Evolutionary conservation across 2,329 filamentous ascomycete species (phyloP).

Genomic region (Colletotrichum orbiculare): DNA sequence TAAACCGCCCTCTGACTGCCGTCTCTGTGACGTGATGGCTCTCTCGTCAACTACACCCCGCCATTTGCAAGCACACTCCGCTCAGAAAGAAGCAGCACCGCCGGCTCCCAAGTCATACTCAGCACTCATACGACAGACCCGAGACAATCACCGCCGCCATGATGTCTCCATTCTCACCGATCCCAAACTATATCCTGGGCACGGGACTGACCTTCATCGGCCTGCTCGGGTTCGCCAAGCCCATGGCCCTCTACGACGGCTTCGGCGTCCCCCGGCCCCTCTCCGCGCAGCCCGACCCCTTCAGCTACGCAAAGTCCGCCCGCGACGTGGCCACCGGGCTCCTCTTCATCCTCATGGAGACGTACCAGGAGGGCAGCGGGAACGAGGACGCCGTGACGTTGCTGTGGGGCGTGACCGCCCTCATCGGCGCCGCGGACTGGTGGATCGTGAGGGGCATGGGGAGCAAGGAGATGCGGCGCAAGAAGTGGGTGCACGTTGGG

Average conservation of each 20-base stretch:
- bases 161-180: slow-evolving; percentile 26
- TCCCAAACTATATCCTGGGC: slow-evolving; percentile 38
- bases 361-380: slow-evolving; percentile 30
- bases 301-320: slow-evolving; percentile 26
- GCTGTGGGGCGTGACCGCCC: slow-evolving; percentile 19
- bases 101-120: background rate
- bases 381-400: slow-evolving; percentile 36
- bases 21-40: background rate
- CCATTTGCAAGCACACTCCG: background rate
- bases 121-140: background rate
- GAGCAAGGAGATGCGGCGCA: background rate
- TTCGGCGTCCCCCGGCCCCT: slow-evolving; percentile 22
- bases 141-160: background rate
- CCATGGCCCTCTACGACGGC: slow-evolving; percentile 29
- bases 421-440: slow-evolving; percentile 24
- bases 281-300: slow-evolving; percentile 2
- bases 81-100: background rate
- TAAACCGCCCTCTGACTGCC: background rate
- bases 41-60: background rate
- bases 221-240: slow-evolving; percentile 35
- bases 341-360: slow-evolving; percentile 32
- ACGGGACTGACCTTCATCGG: slow-evolving; percentile 40
- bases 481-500: slow-evolving; percentile 6
- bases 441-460: slow-evolving; percentile 18
- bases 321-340: slow-evolving; percentile 19